These are phyloP conservation scores for Guadua angustifolia DNA, from an alignment of 176 grass and related monocot genomes.

Conservation along the genomic window DNA sequence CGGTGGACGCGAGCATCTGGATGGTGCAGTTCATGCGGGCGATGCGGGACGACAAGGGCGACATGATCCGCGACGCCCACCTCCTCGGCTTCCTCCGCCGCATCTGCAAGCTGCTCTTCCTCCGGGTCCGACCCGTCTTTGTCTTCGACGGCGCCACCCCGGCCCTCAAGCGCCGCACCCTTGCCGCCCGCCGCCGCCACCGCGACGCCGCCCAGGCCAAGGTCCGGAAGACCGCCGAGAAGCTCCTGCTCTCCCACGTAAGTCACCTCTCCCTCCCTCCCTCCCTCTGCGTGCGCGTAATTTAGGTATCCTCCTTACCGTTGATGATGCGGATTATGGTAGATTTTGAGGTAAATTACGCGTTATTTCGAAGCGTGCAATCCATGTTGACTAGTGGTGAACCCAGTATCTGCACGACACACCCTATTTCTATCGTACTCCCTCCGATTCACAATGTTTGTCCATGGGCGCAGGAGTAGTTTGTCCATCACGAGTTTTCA, in stretches of 20 bases:
- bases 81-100: constrained; percentile 89
- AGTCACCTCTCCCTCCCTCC: not conserved
- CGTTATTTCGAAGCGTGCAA: not conserved
- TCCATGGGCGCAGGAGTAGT: too few species aligned
- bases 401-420: not conserved
- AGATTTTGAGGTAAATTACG: not conserved
- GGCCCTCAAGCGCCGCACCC: constrained; percentile 73
- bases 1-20: constrained; percentile 97
- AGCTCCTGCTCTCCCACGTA: constrained; percentile 85
- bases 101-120: constrained; percentile 96
- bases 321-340: not conserved
- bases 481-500: too few species aligned
- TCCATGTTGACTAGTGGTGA: constrained; percentile 13
- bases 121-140: constrained; percentile 82
- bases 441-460: too few species aligned
- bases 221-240: constrained; percentile 95
- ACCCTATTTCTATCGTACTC: not conserved
- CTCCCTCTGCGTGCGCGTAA: not conserved
- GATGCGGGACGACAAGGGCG: constrained; percentile 94
- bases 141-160: constrained; percentile 89
- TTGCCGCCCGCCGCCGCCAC: constrained; percentile 79
- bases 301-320: not conserved
- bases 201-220: constrained; percentile 84
- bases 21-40: constrained; percentile 99
- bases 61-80: constrained; percentile 87